A percentile compares a stretch with the other conserved stretches of the same genome.
Conservation (phyloP, 306 rosid genomes). For the Vigna trinervia region DNA sequence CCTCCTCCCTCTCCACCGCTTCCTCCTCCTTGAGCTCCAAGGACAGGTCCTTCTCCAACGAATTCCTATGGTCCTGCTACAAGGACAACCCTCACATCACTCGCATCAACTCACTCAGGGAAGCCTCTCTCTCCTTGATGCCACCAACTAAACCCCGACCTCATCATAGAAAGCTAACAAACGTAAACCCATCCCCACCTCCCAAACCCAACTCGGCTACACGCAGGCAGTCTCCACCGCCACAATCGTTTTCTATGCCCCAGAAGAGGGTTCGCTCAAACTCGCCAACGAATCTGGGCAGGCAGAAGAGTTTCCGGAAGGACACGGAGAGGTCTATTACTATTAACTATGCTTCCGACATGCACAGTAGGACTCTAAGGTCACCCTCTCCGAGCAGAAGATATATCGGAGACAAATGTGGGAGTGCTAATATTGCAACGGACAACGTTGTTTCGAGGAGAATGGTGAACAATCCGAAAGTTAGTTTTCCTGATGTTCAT, state of each 20-base stretch:
- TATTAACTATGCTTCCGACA: slow-evolving; percentile 30
- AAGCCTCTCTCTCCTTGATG: slow-evolving; percentile 31
- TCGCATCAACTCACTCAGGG: slow-evolving; percentile 68
- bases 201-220: not conserved
- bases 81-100: slow-evolving; percentile 72
- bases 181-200: slow-evolving; percentile 38
- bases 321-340: slow-evolving; percentile 33
- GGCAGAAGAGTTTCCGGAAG: slow-evolving; percentile 83
- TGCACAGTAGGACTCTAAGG: slow-evolving; percentile 43
- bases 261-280: slow-evolving; percentile 71
- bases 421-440: not conserved
- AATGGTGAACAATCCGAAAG: slow-evolving; percentile 24
- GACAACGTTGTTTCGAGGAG: slow-evolving; percentile 41
- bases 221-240: slow-evolving; percentile 11
- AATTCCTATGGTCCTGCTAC: slow-evolving; percentile 69
- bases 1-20: slow-evolving; percentile 53
- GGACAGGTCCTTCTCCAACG: slow-evolving; percentile 73
- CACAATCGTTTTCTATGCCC: slow-evolving; percentile 37
- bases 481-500: slow-evolving; percentile 37
- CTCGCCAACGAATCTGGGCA: slow-evolving; percentile 57
- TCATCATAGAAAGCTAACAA: not conserved
- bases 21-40: slow-evolving; percentile 58
- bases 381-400: slow-evolving; percentile 79
- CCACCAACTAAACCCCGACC: slow-evolving; percentile 35
- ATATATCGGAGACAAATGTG: slow-evolving; percentile 47